Percentiles rank a stretch among this genome's conserved stretches.
These are phyloP conservation scores for Pseudotulostoma volvatum DNA, from an alignment of 495 filamentous ascomycete species.

Conservation along the genomic window DNA sequence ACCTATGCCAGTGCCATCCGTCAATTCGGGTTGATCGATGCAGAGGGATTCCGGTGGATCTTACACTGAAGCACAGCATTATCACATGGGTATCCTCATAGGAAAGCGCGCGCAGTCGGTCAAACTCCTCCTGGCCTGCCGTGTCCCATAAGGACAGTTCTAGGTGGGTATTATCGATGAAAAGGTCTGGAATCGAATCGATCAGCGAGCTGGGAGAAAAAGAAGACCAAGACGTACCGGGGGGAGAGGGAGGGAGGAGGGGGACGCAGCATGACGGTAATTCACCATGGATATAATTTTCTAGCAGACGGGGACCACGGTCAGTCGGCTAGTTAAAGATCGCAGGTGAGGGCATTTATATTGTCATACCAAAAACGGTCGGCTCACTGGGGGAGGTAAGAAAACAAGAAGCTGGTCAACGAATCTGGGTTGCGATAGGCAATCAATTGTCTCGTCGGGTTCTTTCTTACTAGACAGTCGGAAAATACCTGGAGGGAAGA, in stretches of 20 bases:
- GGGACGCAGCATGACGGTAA: neutral
- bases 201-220: constrained; percentile 8
- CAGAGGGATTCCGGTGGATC: no score
- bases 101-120: constrained; percentile 82
- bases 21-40: neutral
- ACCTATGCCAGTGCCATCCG: constrained; percentile 37
- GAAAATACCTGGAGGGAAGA: constrained; percentile 57
- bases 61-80: constrained; percentile 90
- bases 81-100: constrained; percentile 97
- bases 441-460: constrained; percentile 4
- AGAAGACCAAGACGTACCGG: neutral
- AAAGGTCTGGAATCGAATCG: constrained; percentile 52
- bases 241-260: constrained; percentile 1
- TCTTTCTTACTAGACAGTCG: constrained; percentile 74
- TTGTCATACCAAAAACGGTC: constrained; percentile 81
- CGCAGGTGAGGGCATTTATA: no score
- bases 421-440: neutral
- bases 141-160: constrained; percentile 96
- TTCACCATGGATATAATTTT: constrained; percentile 96
- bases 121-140: no score
- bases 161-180: constrained; percentile 90
- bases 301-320: constrained; percentile 24
- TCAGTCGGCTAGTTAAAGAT: no score
- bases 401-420: constrained; percentile 12
- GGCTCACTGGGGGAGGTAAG: constrained; percentile 52